Percentiles rank a stretch among this genome's conserved stretches.
phyloP scores from a whole-genome alignment of 2,329 filamentous ascomycete species.

The Pestalotiopsis sp. region DNA sequence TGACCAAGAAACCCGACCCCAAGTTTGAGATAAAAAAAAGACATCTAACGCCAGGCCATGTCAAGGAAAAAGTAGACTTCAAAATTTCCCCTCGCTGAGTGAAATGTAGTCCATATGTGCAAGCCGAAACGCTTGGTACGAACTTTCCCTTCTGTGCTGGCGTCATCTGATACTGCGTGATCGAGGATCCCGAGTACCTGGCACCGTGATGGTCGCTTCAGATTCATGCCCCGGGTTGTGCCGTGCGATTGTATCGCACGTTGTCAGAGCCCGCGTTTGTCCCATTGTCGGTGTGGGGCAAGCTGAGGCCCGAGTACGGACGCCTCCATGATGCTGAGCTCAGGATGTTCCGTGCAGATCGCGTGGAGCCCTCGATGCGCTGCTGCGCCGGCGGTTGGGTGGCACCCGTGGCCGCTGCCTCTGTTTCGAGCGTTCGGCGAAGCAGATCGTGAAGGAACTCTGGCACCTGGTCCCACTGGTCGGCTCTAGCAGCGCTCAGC shows the following conservation, averaged over 20 bases:
- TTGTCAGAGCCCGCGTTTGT: conserved; percentile 19
- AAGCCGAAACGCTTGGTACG: neutral
- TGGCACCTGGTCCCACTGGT: conserved; percentile 60
- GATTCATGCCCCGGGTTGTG: conserved; percentile 32
- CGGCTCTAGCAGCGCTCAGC: conserved; percentile 55
- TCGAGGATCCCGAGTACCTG: neutral
- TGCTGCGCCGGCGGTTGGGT: conserved; percentile 14
- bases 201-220: neutral
- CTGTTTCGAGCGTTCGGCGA: conserved; percentile 45
- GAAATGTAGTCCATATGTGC: neutral
- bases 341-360: conserved; percentile 14
- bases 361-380: conserved; percentile 12
- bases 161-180: neutral
- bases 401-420: conserved; percentile 22
- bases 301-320: conserved; percentile 36
- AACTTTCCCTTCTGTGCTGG: neutral
- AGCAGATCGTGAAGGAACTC: conserved; percentile 56
- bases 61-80: neutral
- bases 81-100: neutral
- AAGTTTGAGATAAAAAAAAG: neutral
- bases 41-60: conserved; percentile 1
- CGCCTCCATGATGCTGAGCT: conserved; percentile 22
- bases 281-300: conserved; percentile 37
- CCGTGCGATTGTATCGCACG: conserved; percentile 29
- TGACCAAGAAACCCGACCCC: neutral